Evolutionary conservation across 179 eudicot species (phyloP).

Genomic region (Silene noctiflora): DNA sequence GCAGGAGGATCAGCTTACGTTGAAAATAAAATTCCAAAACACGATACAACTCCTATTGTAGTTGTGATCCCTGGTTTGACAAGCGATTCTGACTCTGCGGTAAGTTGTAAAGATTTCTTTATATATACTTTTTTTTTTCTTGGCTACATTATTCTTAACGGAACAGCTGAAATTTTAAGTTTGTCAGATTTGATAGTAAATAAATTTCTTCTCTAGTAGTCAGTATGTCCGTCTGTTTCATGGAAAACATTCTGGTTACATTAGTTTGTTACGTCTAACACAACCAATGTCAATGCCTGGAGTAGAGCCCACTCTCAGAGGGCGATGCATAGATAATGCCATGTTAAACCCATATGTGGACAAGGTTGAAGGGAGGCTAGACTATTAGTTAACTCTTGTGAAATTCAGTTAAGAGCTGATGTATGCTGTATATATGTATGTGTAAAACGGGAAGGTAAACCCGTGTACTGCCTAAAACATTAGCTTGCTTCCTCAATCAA

Average conservation of each 20-base stretch:
- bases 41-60: slow-evolving; percentile 17
- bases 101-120: slow-evolving; percentile 38
- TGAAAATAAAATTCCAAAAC: slow-evolving; percentile 11
- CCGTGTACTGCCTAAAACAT: neutral
- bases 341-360: neutral
- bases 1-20: slow-evolving; percentile 9
- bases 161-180: neutral
- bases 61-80: slow-evolving; percentile 19
- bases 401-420: neutral
- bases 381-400: too few relatives aligned
- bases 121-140: neutral
- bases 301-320: neutral
- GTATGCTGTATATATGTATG: neutral
- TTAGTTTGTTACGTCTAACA: neutral
- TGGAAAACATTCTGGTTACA: too few relatives aligned
- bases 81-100: slow-evolving; percentile 32
- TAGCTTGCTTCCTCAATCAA: neutral
- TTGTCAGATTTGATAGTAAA: too few relatives aligned
- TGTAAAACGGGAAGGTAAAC: neutral
- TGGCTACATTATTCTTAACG: neutral
- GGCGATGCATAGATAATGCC: neutral
- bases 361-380: neutral
- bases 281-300: neutral
- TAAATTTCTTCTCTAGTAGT: too few relatives aligned
- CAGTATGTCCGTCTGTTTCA: too few relatives aligned